These are phyloP conservation scores for Silene latifolia DNA, from an alignment of 148 eudicot species.

Conservation along the genomic window DNA sequence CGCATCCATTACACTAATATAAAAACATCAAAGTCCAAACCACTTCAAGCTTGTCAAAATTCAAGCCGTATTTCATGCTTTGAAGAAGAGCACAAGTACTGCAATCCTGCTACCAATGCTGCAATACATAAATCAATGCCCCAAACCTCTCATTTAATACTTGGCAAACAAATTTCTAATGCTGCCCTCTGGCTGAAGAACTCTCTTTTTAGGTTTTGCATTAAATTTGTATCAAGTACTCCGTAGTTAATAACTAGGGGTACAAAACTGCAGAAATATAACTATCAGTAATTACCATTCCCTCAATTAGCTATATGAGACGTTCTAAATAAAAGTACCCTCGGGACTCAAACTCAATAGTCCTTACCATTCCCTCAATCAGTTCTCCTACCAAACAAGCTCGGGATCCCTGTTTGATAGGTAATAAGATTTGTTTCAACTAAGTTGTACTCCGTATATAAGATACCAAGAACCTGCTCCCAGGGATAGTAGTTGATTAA, in stretches of 20 bases:
- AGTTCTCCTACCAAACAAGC: not conserved
- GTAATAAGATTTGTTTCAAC: not conserved
- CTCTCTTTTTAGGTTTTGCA: not conserved
- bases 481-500: not conserved
- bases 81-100: not conserved
- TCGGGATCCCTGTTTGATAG: not conserved
- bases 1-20: not conserved
- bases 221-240: not conserved
- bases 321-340: not conserved
- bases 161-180: not conserved
- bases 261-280: too few relatives aligned
- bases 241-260: not conserved
- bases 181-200: not conserved
- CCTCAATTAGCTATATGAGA: not conserved
- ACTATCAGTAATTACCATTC: too few relatives aligned
- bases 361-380: not conserved
- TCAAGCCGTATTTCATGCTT: not conserved
- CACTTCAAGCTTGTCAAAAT: not conserved
- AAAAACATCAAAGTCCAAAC: not conserved
- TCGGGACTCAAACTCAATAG: not conserved
- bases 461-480: slow-evolving; percentile 4
- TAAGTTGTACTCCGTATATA: not conserved
- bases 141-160: not conserved
- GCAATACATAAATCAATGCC: not conserved
- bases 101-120: not conserved